phyloP scores from a whole-genome alignment of 1,139 yeast species.

The Eremothecium gossypii region DNA sequence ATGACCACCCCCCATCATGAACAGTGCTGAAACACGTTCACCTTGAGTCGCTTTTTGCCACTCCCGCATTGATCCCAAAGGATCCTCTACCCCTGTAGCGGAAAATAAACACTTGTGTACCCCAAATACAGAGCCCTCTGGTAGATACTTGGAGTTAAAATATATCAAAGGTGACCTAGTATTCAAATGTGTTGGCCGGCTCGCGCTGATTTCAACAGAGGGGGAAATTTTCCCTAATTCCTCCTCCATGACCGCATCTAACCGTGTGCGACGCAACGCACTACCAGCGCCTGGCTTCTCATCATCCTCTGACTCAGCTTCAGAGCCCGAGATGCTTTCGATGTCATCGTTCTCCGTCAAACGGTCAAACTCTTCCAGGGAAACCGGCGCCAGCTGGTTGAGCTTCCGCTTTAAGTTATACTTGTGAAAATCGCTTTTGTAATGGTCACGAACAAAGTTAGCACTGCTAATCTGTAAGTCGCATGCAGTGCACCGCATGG shows the following conservation, averaged over 20 bases:
- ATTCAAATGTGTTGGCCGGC: conserved; percentile 39
- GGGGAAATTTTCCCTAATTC: conserved; percentile 10
- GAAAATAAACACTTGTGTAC: conserved; percentile 60
- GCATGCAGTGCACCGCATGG: conserved; percentile 18
- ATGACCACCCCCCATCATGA: conserved; percentile 98
- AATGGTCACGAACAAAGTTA: conserved; percentile 36
- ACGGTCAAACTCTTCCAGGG: conserved; percentile 52
- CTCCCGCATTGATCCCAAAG: conserved; percentile 25
- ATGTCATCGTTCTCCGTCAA: conserved; percentile 20
- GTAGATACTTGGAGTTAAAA: conserved; percentile 42
- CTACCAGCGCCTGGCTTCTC: conserved; percentile 24
- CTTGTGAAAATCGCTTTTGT: conserved; percentile 52
- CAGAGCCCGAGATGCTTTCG: conserved; percentile 11
- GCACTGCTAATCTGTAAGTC: conserved; percentile 23
- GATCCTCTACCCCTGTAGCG: conserved; percentile 32
- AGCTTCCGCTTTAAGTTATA: conserved; percentile 50
- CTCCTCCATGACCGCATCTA: conserved; percentile 34
- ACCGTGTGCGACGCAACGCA: conserved; percentile 18
- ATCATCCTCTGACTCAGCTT: conserved; percentile 18
- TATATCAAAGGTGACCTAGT: conserved; percentile 57
- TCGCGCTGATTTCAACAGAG: neutral
- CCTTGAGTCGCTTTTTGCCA: conserved; percentile 27
- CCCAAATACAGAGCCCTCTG: conserved; percentile 47
- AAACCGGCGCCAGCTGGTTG: conserved; percentile 39
- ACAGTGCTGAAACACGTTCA: conserved; percentile 49